Conservation (phyloP, 2,329 filamentous ascomycete genomes). For the Colletotrichum spinosum region DNA sequence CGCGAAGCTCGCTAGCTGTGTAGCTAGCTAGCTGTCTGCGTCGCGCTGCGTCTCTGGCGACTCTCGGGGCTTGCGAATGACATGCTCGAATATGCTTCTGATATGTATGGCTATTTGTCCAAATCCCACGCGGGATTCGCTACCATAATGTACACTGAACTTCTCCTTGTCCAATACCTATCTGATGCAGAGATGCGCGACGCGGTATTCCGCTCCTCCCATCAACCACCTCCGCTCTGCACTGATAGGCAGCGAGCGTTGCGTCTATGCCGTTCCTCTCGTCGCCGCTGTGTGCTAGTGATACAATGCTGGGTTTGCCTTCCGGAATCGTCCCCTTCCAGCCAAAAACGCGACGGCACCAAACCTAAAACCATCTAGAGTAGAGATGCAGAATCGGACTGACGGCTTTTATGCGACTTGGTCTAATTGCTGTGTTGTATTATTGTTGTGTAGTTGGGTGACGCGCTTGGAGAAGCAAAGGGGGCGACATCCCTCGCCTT, state of each 20-base stretch:
- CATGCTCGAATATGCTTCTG: slow-evolving; percentile 5
- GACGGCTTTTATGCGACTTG: slow-evolving; percentile 27
- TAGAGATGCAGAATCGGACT: slow-evolving; percentile 32
- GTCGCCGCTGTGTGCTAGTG: slow-evolving; percentile 26
- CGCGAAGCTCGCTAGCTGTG: neutral
- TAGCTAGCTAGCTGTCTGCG: neutral
- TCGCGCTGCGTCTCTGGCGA: neutral
- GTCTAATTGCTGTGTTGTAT: slow-evolving; percentile 29
- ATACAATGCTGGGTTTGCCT: slow-evolving; percentile 27
- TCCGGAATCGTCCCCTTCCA: neutral
- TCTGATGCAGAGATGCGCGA: slow-evolving; percentile 13
- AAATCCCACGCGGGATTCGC: slow-evolving; percentile 5
- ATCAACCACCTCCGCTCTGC: slow-evolving; percentile 1
- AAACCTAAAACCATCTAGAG: slow-evolving; percentile 27
- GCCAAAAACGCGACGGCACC: slow-evolving; percentile 7
- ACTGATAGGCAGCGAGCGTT: neutral
- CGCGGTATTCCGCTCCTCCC: slow-evolving; percentile 2
- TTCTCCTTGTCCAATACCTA: slow-evolving; percentile 19
- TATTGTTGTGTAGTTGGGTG: neutral
- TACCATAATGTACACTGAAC: slow-evolving; percentile 33
- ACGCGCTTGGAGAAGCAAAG: neutral
- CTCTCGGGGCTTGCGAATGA: neutral
- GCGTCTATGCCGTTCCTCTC: slow-evolving; percentile 25
- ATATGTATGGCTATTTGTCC: slow-evolving; percentile 21
- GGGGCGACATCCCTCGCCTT: neutral